Evolutionary conservation across 371 early-diverging fungal species (phyloP), one percentile per base, ranked within the genome.

Genomic region (Apophysomyces elegans): DNA sequence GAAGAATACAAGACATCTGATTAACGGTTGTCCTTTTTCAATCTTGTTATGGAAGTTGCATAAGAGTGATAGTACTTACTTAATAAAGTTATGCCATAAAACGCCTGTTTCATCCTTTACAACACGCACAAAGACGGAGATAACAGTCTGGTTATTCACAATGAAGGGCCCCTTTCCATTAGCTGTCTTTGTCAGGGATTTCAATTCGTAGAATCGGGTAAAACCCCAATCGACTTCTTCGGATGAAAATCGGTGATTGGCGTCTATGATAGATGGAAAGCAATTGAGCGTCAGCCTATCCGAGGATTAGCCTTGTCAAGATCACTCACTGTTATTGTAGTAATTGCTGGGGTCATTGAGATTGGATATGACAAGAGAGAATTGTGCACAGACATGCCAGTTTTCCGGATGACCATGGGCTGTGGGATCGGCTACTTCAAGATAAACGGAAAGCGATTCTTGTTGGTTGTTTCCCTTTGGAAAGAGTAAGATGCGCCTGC

Each of bases 151-250:
- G 39, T 92, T 89, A 59, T 91, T 80, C 46, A 95, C 71, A 0
- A 95, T 78, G 32, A 84, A 83, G 5, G 80, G 70, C 12, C 83
- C 84, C 9, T 73, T 77, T 26, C 86, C 85, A 7, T 78, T 62
- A 5, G 80, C 67, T 8, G 69, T 72, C 36, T 59, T 61, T 16
- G 77, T 64, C 47, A 95, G 62, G 36, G 81, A 76, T 32, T 84
- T 80, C 14, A 86, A 45, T 21, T 92, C 90, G 37, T 86, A 71
- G 64, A 94, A 90, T 59, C 86, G 86, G 50, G 93, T 94, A 75
- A 97, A 98, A 0, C 98, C 98, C 98, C 98, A 97, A 78, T 98
- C 99, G 1, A 92, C 76, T 71, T 96, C 96, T 5, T 88, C 89
- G 2, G 86, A 78, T 35, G 83, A 85, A 74, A 93, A 98, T 60